phyloP scores from a whole-genome alignment of 108 stramenopile genomes.

The Cyclostephanos invisitatus region DNA sequence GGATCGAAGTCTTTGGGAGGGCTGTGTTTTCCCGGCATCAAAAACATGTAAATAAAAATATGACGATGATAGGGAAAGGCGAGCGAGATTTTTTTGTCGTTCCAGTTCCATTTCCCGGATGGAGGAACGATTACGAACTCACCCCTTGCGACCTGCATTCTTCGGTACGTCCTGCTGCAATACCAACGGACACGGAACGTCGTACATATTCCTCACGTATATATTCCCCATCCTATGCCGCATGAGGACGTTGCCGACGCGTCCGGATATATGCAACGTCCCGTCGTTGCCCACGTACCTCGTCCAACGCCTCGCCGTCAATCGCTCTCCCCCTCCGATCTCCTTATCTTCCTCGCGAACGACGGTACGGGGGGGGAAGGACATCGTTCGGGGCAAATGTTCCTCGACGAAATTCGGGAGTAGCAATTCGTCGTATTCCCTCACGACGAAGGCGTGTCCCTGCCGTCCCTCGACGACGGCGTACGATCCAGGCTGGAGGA shows the following conservation, averaged over 20 bases:
- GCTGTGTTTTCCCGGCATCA: too few relatives aligned
- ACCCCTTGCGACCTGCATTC: neutral
- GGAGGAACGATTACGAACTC: neutral
- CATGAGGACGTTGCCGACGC: constrained; percentile 28
- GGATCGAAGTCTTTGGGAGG: constrained; percentile 15
- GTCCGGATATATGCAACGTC: constrained; percentile 20
- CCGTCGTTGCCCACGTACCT: constrained; percentile 4
- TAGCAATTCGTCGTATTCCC: constrained; percentile 29
- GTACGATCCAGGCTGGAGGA: constrained; percentile 22
- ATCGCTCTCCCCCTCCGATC: neutral
- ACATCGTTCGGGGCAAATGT: constrained; percentile 13
- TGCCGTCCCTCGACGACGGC: constrained; percentile 28
- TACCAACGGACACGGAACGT: constrained; percentile 15
- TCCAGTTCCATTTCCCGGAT: too few relatives aligned
- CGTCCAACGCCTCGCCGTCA: neutral
- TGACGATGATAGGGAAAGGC: too few relatives aligned
- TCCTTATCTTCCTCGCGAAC: too few relatives aligned
- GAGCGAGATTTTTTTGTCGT: too few relatives aligned
- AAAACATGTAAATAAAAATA: too few relatives aligned
- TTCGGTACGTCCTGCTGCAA: neutral
- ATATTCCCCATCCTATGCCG: constrained; percentile 35
- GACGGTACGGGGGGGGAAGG: neutral
- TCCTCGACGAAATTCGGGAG: constrained; percentile 3
- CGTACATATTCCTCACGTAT: constrained; percentile 23
- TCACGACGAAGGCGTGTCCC: constrained; percentile 14